These are phyloP conservation scores for Biscogniauxia marginata DNA, from an alignment of 2,329 filamentous ascomycete species.

Conservation along the genomic window DNA sequence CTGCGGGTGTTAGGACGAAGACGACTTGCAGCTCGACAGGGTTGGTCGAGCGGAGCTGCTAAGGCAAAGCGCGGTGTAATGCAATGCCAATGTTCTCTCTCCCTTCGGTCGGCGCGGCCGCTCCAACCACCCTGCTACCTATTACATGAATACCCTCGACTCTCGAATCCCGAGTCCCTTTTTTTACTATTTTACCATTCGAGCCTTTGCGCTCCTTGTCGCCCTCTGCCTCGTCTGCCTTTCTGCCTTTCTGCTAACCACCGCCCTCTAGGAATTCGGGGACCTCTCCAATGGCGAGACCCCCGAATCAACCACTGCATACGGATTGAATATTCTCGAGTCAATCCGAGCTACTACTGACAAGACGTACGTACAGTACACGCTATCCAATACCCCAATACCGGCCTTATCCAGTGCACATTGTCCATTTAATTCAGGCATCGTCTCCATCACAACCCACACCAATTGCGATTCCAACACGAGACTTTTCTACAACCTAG, in stretches of 20 bases:
- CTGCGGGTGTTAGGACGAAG: conserved; percentile 5
- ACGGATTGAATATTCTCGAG: conserved; percentile 71
- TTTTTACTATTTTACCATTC: conserved; percentile 3
- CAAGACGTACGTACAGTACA: conserved; percentile 64
- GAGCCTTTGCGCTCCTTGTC: not conserved
- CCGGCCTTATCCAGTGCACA: too few relatives aligned
- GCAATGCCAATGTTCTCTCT: conserved; percentile 19
- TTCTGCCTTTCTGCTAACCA: conserved; percentile 2
- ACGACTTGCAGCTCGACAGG: conserved; percentile 9
- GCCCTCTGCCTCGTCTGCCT: not conserved
- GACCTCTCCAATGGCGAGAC: conserved; percentile 58
- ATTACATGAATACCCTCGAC: conserved; percentile 1
- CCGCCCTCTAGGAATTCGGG: conserved; percentile 39
- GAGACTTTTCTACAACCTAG: conserved; percentile 1
- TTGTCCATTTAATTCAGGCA: not conserved
- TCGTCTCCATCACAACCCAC: not conserved
- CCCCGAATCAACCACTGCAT: conserved; percentile 65
- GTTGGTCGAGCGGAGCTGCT: conserved; percentile 4
- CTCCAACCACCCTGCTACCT: not conserved
- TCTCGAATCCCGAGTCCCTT: conserved; percentile 14
- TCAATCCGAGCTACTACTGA: conserved; percentile 74
- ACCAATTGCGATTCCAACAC: not conserved
- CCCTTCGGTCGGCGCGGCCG: not conserved
- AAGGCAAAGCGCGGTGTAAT: conserved; percentile 12
- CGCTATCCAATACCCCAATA: not conserved